Percentiles rank a stretch among this genome's conserved stretches.
Conservation (phyloP, 352 stramenopile species). For the Globisporangium paddicum region DNA sequence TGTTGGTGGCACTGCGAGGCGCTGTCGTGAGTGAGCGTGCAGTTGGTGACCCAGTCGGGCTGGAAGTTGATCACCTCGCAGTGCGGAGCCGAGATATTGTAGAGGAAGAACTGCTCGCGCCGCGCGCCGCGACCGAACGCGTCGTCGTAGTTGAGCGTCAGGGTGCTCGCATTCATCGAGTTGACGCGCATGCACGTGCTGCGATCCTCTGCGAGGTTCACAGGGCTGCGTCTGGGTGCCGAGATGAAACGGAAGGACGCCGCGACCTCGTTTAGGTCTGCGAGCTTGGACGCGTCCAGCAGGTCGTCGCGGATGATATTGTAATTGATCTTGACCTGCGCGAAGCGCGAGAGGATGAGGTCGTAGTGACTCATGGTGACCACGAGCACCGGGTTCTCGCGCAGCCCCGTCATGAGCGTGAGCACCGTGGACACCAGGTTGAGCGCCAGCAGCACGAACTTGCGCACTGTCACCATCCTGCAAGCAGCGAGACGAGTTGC, state of each 20-base stretch:
- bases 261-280: constrained; percentile 1
- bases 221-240: constrained; percentile 20
- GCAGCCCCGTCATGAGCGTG: constrained; percentile 25
- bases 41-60: constrained; percentile 29
- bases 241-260: constrained; percentile 16
- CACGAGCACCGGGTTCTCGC: constrained; percentile 24
- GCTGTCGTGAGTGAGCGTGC: constrained; percentile 18
- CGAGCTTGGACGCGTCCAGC: constrained; percentile 12
- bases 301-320: constrained; percentile 19
- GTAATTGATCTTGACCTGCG: constrained; percentile 22
- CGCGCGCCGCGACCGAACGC: constrained; percentile 31
- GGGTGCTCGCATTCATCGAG: constrained; percentile 29
- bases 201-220: constrained; percentile 30
- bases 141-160: constrained; percentile 34
- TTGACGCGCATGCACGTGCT: constrained; percentile 42
- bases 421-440: constrained; percentile 20
- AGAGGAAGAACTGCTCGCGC: constrained; percentile 25
- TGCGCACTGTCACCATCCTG: constrained; percentile 5
- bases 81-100: constrained; percentile 37
- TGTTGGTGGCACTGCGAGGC: constrained; percentile 31
- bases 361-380: constrained; percentile 14
- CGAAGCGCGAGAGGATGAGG: constrained; percentile 17
- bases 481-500: not conserved
- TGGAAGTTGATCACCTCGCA: constrained; percentile 37
- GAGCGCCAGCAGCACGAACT: constrained; percentile 16